phyloP scores from a whole-genome alignment of 2,329 filamentous ascomycete genomes.

The Colletotrichum aenigma region DNA sequence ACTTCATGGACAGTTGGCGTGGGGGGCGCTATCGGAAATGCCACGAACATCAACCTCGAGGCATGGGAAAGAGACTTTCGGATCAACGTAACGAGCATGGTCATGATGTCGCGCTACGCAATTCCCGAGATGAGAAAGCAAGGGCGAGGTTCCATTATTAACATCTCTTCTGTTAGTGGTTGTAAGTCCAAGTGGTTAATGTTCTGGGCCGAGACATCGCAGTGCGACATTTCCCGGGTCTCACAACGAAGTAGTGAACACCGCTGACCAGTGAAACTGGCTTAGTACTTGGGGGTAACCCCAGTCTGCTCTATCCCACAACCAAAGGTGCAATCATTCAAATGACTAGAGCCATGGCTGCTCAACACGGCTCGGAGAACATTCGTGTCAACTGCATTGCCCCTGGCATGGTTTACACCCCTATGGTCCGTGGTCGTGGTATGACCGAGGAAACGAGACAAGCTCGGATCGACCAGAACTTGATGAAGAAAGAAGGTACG shows the following conservation, averaged over 20 bases:
- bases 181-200: constrained; percentile 2
- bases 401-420: constrained; percentile 40
- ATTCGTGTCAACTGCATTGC: constrained; percentile 56
- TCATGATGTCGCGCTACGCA: constrained; percentile 65
- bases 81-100: constrained; percentile 69
- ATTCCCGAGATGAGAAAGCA: constrained; percentile 61
- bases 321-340: constrained; percentile 53
- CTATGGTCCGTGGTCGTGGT: constrained; percentile 26
- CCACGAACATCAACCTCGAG: constrained; percentile 22
- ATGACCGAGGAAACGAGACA: constrained; percentile 31
- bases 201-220: background rate
- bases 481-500: constrained; percentile 29
- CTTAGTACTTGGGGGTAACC: constrained; percentile 39
- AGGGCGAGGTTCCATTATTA: constrained; percentile 31
- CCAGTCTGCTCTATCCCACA: constrained; percentile 50
- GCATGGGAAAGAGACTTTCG: constrained; percentile 33
- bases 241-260: background rate
- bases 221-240: rapidly evolving
- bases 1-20: constrained; percentile 25
- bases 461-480: constrained; percentile 27
- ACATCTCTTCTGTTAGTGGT: constrained; percentile 24
- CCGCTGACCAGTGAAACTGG: rapidly evolving
- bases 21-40: background rate
- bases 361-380: constrained; percentile 47
- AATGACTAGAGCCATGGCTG: constrained; percentile 57